These are phyloP conservation scores for Aspergillaceae sp. DNA, from an alignment of 2,329 filamentous ascomycete genomes.

Conservation along the genomic window DNA sequence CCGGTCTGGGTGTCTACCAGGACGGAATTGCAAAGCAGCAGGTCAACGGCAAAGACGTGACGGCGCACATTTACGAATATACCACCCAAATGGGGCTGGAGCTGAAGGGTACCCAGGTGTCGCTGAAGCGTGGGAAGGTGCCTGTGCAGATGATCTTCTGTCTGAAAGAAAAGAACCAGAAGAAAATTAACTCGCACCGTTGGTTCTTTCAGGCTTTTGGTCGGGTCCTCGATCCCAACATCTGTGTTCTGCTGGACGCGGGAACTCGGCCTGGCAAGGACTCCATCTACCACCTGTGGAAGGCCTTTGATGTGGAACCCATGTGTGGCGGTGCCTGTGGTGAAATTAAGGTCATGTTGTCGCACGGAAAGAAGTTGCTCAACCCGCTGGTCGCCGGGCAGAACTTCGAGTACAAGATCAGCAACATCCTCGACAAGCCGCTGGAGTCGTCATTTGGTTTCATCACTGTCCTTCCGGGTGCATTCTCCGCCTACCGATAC, in stretches of 20 bases:
- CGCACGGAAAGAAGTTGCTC: constrained; percentile 73
- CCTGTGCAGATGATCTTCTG: constrained; percentile 97
- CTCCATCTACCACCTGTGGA: constrained; percentile 97
- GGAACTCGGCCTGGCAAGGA: constrained; percentile 89
- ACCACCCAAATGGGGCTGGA: constrained; percentile 58
- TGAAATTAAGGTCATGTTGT: constrained; percentile 97
- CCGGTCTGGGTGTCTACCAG: constrained; percentile 92
- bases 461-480: constrained; percentile 91
- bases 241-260: constrained; percentile 91
- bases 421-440: constrained; percentile 96
- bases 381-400: constrained; percentile 94
- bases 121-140: constrained; percentile 71
- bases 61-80: constrained; percentile 88
- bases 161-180: constrained; percentile 98
- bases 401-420: constrained; percentile 99
- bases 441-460: constrained; percentile 96
- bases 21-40: constrained; percentile 98
- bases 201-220: constrained; percentile 99
- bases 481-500: constrained; percentile 96
- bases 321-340: constrained; percentile 97
- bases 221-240: constrained; percentile 83
- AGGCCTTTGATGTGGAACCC: constrained; percentile 93
- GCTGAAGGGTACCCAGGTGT: constrained; percentile 82
- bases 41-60: constrained; percentile 93
- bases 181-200: constrained; percentile 98